These are phyloP conservation scores for Phytophthora kernoviae DNA, from an alignment of 352 stramenopile species.

Conservation along the genomic window DNA sequence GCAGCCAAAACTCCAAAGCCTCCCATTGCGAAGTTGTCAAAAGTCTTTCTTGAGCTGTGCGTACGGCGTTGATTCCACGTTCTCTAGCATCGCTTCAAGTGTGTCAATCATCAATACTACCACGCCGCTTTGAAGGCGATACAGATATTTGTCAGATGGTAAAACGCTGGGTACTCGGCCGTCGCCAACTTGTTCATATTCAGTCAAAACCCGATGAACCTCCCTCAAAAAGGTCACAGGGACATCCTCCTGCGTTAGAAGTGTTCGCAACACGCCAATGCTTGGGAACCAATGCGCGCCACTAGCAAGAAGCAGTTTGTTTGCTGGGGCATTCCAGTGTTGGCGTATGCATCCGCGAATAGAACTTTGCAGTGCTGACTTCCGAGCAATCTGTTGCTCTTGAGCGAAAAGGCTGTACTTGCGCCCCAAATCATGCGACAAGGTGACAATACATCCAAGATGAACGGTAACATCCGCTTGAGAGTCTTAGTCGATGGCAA, in stretches of 20 bases:
- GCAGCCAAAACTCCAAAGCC: conserved; percentile 35
- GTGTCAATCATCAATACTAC: conserved; percentile 50
- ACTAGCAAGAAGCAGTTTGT: conserved; percentile 34
- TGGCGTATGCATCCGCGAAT: conserved; percentile 46
- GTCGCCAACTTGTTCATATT: conserved; percentile 51
- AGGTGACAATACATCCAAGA: conserved; percentile 30
- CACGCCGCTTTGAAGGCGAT: conserved; percentile 26
- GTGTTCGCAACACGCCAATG: conserved; percentile 40
- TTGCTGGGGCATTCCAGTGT: conserved; percentile 46
- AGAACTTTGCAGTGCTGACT: conserved; percentile 15
- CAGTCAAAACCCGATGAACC: conserved; percentile 32
- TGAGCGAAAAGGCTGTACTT: conserved; percentile 19
- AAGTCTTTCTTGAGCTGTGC: conserved; percentile 34
- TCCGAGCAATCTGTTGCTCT: background rate
- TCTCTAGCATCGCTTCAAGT: conserved; percentile 34
- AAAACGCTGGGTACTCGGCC: conserved; percentile 3
- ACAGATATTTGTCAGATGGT: conserved; percentile 31
- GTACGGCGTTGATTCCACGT: conserved; percentile 21
- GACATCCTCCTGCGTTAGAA: conserved; percentile 39
- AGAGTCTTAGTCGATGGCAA: conserved; percentile 26
- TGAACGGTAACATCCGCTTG: conserved; percentile 42
- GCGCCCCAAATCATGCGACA: conserved; percentile 42
- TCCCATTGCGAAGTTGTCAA: conserved; percentile 41
- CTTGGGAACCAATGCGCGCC: conserved; percentile 51
- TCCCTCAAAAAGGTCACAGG: conserved; percentile 35